Evolutionary conservation across 441 rosid species (phyloP), one percentile per base, ranked within the genome.

Genomic region (Flueggea neowawraea): DNA sequence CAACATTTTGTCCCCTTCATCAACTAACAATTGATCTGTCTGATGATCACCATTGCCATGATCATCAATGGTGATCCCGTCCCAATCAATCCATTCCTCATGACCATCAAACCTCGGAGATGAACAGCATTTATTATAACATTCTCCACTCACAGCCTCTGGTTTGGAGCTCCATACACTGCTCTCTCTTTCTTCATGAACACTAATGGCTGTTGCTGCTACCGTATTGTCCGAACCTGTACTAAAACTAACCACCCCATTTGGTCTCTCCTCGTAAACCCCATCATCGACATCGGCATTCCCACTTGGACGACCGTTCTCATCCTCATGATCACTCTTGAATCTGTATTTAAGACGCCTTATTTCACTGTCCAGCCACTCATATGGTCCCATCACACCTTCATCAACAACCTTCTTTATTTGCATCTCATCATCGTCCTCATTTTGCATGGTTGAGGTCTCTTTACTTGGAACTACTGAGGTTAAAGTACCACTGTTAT

Each of bases 311-410:
- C 41, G 67, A 47, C 44, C 36, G 14, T 31, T 66, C 41, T 16
- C 68, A n/a, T n/a, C n/a, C n/a, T n/a, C n/a, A n/a, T n/a, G n/a
- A n/a, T 22, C 1, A 22, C 70, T 58, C 59, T 66, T 81, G 15
- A 78, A 67, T 15, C 53, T 45, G 63, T 64, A 43, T 60, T 75
- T 70, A 41, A 91, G 84, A 39, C 87, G 74, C 73, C 78, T 76
- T 62, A 89, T 68, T 81, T 91, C 92, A 63, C 82, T 49, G 70
- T 91, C 93, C 13, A 85, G 72, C 96, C 96, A 87, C 65, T 83
- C 93, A 54, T 81, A 77, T 36, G 90, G 87, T 72, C 81, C 92
- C 73, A 80, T 12, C 14, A 8, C 48, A 14, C 53, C 73, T 55
- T 28, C 41, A 32, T 65, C 66, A 8, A 39, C 0, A 56, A 22